phyloP scores from a whole-genome alignment of 768 basidiomycete genomes.

The Leccinellum rugosiceps region DNA sequence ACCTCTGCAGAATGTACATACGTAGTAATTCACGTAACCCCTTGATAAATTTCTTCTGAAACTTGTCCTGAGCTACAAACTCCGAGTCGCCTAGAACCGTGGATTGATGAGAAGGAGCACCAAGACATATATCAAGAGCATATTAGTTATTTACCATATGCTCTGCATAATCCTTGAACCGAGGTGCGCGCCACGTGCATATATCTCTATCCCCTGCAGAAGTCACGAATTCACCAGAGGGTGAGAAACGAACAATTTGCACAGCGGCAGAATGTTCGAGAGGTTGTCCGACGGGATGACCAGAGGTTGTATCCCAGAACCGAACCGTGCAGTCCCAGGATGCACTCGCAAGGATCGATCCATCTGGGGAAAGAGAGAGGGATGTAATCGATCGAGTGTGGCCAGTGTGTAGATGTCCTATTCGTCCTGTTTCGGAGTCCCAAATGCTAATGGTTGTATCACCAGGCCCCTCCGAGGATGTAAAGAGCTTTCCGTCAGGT shows the following conservation, averaged over 20 bases:
- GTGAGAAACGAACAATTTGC: neutral
- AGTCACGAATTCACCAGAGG: neutral
- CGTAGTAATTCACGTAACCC: too few species aligned
- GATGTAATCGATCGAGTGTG: neutral
- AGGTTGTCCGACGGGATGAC: neutral
- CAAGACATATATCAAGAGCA: too few species aligned
- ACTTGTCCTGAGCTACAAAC: too few species aligned
- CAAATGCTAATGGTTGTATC: neutral
- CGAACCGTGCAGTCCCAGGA: neutral
- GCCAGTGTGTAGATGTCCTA: neutral
- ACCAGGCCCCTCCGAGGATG: neutral
- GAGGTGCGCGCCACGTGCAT: neutral
- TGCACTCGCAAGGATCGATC: neutral
- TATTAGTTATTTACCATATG: neutral
- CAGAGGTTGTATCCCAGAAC: neutral
- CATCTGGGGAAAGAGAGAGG: neutral
- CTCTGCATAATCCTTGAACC: neutral
- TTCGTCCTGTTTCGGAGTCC: neutral
- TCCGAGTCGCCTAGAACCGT: too few species aligned
- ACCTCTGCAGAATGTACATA: too few species aligned
- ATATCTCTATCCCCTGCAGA: neutral
- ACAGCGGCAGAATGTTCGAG: neutral
- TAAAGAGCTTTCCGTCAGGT: neutral
- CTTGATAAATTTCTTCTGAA: too few species aligned
- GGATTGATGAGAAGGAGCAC: neutral